Evolutionary conservation across 2,329 filamentous ascomycete genomes (phyloP).

Genomic region (Aspergillus flavus): DNA sequence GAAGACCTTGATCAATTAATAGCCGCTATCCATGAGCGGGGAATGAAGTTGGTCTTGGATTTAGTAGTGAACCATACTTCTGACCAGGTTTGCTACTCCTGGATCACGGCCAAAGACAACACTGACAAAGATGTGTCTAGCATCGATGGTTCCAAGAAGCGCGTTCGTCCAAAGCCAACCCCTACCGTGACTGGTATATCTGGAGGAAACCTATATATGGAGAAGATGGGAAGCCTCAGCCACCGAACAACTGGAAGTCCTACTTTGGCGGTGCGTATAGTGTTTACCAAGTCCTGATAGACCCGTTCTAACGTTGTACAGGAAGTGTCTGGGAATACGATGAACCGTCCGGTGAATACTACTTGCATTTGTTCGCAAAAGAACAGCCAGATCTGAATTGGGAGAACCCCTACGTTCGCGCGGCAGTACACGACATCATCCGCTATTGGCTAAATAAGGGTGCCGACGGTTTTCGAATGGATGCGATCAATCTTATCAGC

Average conservation of each 20-base stretch:
- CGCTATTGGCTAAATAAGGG: conserved; percentile 76
- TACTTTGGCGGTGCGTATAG: not conserved
- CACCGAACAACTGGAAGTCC: conserved; percentile 63
- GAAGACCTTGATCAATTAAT: conserved; percentile 66
- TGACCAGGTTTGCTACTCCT: conserved; percentile 48
- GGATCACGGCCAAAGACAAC: conserved; percentile 35
- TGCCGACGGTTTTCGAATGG: conserved; percentile 71
- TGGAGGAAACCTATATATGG: conserved; percentile 54
- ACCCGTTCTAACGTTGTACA: not conserved
- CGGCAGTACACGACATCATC: conserved; percentile 72
- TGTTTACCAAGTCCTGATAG: not conserved
- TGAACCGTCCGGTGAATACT: conserved; percentile 70
- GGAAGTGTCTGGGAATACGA: conserved; percentile 48
- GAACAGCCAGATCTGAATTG: conserved; percentile 83
- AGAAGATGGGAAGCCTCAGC: conserved; percentile 59
- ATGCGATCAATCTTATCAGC: conserved; percentile 72
- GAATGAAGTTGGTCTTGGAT: conserved; percentile 71
- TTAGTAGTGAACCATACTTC: conserved; percentile 77
- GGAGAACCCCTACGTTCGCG: conserved; percentile 68
- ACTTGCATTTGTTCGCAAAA: conserved; percentile 71
- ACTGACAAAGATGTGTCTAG: not conserved
- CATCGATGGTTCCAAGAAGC: conserved; percentile 64
- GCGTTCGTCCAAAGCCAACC: conserved; percentile 59
- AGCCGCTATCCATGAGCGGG: conserved; percentile 59
- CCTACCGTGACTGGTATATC: conserved; percentile 71